Base-by-base conservation (phyloP, 2,329 filamentous ascomycete genomes). In the Exophiala sp. region DNA sequence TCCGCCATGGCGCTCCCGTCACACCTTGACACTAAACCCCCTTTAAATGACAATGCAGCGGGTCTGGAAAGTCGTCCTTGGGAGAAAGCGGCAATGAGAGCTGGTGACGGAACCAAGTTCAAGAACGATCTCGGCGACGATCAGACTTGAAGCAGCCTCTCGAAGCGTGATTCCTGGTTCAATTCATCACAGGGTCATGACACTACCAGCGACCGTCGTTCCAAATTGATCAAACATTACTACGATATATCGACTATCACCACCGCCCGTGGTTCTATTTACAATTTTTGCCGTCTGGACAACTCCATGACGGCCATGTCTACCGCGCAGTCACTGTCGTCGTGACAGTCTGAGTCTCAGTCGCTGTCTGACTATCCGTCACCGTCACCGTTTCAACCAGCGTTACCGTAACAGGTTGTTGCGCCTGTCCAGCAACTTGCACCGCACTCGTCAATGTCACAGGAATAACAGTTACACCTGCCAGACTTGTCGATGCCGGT, bases 91-190 rank as follows among this genome's bases (percentile, higher is more conserved):
- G 10, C 11, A 12, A 29, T 7, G n/a, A n/a, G 7, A 14, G 34
- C n/a, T n/a, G 32, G 21, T 24, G 51, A 49, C 39, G 45, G 39
- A 9, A 18, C 43, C 8, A 20, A 12, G n/a, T 52, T 49, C 35
- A 45, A 21, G 20, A 48, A 55, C 34, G 53, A 55, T 34, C 48
- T 55, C 14, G 53, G 53, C 32, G 53, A 55, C 16, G 53, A 44
- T 21, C 47, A 40, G 44, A 18, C 16, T 18, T 18, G 16, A 18
- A 18, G 16, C 16, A 18, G 16, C 16, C 16, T 18, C 16, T 18
- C 16, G 16, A 18, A 18, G 16, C 16, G 16, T 18, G 16, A 18
- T 18, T 18, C 16, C 16, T 18, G 16, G 16, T 18, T 18, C 16
- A 18, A 18, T 8, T 29, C 24, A 29, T 29, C 24, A 29, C 16